Conservation (phyloP, 192 early-diverging fungal genomes). For the Phlyctochytrium bullatum region DNA sequence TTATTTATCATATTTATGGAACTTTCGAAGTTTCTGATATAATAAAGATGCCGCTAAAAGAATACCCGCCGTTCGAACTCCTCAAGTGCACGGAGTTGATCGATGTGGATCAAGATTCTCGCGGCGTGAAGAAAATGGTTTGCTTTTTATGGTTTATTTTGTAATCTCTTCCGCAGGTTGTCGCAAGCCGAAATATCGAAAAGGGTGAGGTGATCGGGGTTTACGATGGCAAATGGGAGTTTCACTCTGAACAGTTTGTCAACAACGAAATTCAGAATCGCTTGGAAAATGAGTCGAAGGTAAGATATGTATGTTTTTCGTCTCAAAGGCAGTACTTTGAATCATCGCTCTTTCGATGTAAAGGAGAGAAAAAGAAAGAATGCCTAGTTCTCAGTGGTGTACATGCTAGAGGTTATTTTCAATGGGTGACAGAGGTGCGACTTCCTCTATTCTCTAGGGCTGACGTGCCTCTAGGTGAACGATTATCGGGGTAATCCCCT, state of each 20-base stretch:
- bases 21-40: neutral
- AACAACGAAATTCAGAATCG: neutral
- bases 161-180: neutral
- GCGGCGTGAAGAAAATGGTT: neutral
- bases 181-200: neutral
- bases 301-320: neutral
- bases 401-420: neutral
- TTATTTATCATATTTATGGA: neutral
- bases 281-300: neutral
- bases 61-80: neutral
- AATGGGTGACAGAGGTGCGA: neutral
- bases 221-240: neutral
- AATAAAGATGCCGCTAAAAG: neutral
- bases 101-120: neutral
- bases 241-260: neutral
- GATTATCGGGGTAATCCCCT: neutral
- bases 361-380: neutral
- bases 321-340: neutral
- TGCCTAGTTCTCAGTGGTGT: neutral
- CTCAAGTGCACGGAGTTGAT: neutral
- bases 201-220: neutral
- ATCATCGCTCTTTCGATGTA: neutral
- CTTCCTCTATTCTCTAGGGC: neutral
- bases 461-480: neutral
- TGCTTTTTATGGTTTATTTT: neutral